Evolutionary conservation across 2,329 filamentous ascomycete genomes (phyloP), one percentile per base, ranked within the genome.

Genomic region (Monascus ruber): DNA sequence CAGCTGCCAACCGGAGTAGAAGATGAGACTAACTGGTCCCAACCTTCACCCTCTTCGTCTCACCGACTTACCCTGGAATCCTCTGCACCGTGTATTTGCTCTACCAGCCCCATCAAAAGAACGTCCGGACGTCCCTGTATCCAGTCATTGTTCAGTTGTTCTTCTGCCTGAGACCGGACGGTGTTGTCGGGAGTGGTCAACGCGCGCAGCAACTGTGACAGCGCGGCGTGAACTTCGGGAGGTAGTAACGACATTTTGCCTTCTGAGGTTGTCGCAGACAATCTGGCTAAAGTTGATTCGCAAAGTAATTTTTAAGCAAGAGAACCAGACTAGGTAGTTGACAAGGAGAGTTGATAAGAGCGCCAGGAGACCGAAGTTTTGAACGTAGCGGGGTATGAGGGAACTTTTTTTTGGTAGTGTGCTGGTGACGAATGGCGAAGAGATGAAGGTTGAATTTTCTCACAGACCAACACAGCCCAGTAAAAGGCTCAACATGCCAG

Each of bases 61-160:
- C 28, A 6, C 28, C 6, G 38, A 66, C 76, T 64, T 73, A 91
- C 85, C 43, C 76, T 72, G 50, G 77, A 70, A 56, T 89, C 80
- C 50, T 77, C 76, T n/a, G 83, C 79, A 48, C 75, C 79, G 55
- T 85, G 79, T 52, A 94, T 80, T 66, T 96, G 89, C 68, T 96
- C 91, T 32, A 83, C 88, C 53, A 98, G 70, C 48, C 88, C 91
- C 83, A 96, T 91, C 59, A 98, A 70, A 51, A 96, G 72, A 52
- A 94, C 74, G 55, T 95, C 88, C 29, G 91, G 88, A 44, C 83
- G 77, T 41, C 77, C 74, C 45, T 71, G 69, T 29, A 87, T 83
- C 91, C 91, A 98, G 72, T 87, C 88, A 65, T 78, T 85, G 62
- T 86, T 85, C 46, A 98, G 71, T 62, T 88, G 83, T 48, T 93